A percentile compares a stretch with the other conserved stretches of the same genome.
These are phyloP conservation scores for Nitzschia putrida DNA, from an alignment of 108 stramenopile species.

Conservation along the genomic window DNA sequence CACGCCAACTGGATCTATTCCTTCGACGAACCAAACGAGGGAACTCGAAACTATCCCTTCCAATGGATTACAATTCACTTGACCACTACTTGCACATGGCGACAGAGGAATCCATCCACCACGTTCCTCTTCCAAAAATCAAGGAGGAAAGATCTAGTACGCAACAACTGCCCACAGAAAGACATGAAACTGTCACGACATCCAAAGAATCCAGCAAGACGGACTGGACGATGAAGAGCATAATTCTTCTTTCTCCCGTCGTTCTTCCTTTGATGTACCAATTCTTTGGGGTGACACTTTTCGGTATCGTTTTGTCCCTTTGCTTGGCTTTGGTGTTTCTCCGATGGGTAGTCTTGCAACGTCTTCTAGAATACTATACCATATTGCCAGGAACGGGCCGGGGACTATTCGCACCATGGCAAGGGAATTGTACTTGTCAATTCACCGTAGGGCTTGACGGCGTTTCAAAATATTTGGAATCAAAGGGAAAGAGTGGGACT, in stretches of 20 bases:
- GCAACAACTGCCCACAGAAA: too few relatives aligned
- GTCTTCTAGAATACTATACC: neutral
- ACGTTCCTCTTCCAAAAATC: too few relatives aligned
- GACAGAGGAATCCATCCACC: neutral
- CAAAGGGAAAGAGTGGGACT: slow-evolving; percentile 1
- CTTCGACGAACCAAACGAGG: slow-evolving; percentile 10
- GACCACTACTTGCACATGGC: too few relatives aligned
- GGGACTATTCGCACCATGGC: neutral
- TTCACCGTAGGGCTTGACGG: slow-evolving; percentile 39
- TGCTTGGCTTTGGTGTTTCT: slow-evolving; percentile 6
- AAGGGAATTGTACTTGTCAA: slow-evolving; percentile 15
- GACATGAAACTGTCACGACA: neutral
- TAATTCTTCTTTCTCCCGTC: neutral
- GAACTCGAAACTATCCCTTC: neutral
- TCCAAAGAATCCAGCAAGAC: neutral
- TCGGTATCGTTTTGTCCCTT: slow-evolving; percentile 11
- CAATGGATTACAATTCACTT: slow-evolving; percentile 15
- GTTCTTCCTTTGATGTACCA: neutral
- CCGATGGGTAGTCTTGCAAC: slow-evolving; percentile 12
- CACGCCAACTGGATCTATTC: slow-evolving; percentile 19
- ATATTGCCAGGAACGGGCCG: neutral
- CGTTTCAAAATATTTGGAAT: slow-evolving; percentile 37
- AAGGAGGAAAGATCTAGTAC: neutral
- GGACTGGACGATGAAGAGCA: neutral
- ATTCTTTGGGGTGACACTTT: neutral